Base-by-base conservation (phyloP, 108 stramenopile genomes). In the Nitzschia palea region DNA sequence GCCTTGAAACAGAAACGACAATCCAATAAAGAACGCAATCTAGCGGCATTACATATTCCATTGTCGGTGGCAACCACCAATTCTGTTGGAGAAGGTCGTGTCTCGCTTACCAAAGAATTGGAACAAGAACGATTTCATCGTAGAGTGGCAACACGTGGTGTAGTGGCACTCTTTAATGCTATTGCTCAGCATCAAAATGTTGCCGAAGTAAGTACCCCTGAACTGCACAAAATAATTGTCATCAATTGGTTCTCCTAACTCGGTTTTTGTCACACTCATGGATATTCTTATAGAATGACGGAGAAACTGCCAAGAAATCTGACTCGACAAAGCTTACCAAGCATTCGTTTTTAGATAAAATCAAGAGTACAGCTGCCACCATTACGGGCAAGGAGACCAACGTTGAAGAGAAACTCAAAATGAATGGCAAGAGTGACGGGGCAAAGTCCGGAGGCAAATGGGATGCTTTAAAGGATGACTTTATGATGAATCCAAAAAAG, bases 151-250 rank as follows among this genome's bases (percentile, higher is more conserved):
- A 95, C 94, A 3, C 76, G 91, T 25, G 94, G 94, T 65, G 94
- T 95, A 14, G 94, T 95, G 22, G 90, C 90, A 1, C 68, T 95
- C 6, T 95, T 95, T 54, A 95, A 95, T 73, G 88, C 94, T 23
- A 93, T 95, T 63, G 62, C 87, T 12, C 86, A 87, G 70, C 91
- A 95, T 77, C 87, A 92, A 55, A 48, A 72, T 40, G 67, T 22
- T 8, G 42, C 67, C 26, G 73, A 53, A 27, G 73, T 66, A 44
- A 26, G 65, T 31, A 29, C 27, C 4, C 27, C 55, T 55, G 18
- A n/a, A n/a, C n/a, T 68, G 74, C 76, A 44, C 65, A 76, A 69
- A 65, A 67, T 32, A 64, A 57, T 40, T 32, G 23, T 17, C 27
- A 32, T n/a, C 55, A 31, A 17, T 25, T 27, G 6, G 28, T 17